Conservation (phyloP, 257 asterid genomes). For the Petunia axillaris region DNA sequence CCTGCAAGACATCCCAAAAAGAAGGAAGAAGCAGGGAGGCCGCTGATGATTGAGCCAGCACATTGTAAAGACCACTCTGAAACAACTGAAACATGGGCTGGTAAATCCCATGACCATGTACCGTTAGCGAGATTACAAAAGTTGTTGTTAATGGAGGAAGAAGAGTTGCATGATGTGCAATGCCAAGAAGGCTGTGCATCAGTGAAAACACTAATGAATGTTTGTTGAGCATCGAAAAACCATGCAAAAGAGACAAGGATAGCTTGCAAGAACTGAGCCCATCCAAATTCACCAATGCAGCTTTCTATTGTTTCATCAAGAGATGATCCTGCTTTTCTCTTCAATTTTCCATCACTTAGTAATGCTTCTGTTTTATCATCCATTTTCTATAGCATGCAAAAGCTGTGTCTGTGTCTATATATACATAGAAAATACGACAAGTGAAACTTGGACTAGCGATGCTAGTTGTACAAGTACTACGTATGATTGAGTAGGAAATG, state of each 20-base stretch:
- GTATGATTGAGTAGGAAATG: too few relatives aligned
- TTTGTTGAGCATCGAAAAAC: constrained; percentile 71
- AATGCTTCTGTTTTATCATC: too few relatives aligned
- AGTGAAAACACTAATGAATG: constrained; percentile 62
- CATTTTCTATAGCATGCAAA: too few relatives aligned
- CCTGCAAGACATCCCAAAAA: constrained; percentile 62
- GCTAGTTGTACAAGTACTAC: too few relatives aligned
- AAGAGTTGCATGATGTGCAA: too few relatives aligned
- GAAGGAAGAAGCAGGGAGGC: constrained; percentile 66
- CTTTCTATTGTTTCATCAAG: constrained; percentile 62
- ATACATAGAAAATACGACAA: too few relatives aligned
- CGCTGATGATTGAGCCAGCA: constrained; percentile 50
- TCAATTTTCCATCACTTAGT: too few relatives aligned
- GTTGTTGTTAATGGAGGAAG: too few relatives aligned
- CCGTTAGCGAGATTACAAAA: too few relatives aligned
- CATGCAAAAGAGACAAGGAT: constrained; percentile 58
- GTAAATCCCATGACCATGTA: too few relatives aligned
- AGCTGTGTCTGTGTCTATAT: too few relatives aligned
- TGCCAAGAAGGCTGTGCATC: constrained; percentile 32
- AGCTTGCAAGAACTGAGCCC: constrained; percentile 58
- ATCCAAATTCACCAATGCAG: constrained; percentile 63
- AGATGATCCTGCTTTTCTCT: neutral
- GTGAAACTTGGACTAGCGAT: too few relatives aligned
- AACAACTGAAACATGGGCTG: constrained; percentile 35
- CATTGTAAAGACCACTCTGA: constrained; percentile 75